Evolutionary conservation across 148 eudicot genomes (phyloP), one percentile per base, ranked within the genome.

Genomic region (Chenopodium berlandieri): DNA sequence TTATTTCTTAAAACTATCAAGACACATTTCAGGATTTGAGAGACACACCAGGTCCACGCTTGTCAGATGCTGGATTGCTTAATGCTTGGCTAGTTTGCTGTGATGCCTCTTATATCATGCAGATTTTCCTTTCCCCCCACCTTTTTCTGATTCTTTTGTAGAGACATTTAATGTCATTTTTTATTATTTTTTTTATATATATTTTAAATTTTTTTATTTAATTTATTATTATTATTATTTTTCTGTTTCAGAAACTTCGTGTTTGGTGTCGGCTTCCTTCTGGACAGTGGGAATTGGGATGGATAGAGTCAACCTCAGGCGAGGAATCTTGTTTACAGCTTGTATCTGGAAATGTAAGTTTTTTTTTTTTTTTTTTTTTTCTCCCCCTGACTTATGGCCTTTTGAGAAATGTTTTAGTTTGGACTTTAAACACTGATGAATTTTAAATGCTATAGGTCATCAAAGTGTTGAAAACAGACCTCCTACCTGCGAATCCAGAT

Each of bases 401-500:
- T 60, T 77, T 78, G 37, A 69, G 71, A 75, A 20, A 63, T 31
- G 74, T 66, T 69, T 65, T 81, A 31, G 56, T 50, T 23, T 63
- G 73, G 85, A 77, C 69, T 56, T 22, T 54, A 68, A 54, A 46
- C 13, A 80, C 81, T 84, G 75, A 65, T 62, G 65, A 58, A 75
- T 7, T 81, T 80, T 63, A 70, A 34, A 82, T 77, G 37, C 87
- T 78, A 71, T 81, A 95, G 98, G 90, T 85, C 69, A 88, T 91
- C 86, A 82, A 87, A 69, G 92, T 92, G 68, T 82, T 85, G 11
- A 90, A 87, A 67, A 83, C 86, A 84, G 92, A 92, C 50, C 90
- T 96, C 75, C 81, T 89, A 71, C 99, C 99, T 63, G 99, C 98
- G 76, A 96, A 96, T 86, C 94, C 99, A 34, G 97, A 93, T 74